Base-by-base conservation (phyloP, 768 basidiomycete species). In the Phanerodontia chrysosporium region DNA sequence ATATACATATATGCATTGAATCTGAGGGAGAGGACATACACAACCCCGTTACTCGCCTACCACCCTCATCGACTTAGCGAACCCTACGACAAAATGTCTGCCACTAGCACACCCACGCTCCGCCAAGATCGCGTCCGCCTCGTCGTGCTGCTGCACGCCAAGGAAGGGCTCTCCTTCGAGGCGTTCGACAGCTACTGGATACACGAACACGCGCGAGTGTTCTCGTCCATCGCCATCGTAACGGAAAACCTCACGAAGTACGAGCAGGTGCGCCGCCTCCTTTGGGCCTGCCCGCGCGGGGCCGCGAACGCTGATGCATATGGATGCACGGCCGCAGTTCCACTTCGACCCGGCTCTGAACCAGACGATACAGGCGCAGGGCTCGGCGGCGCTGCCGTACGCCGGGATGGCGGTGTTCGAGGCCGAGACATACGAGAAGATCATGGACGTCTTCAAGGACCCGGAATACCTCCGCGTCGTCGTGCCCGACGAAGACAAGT, bases 171-270 rank as follows among this genome's bases (percentile, higher is more conserved):
- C 5, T 67, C 70, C 8, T 66, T 64, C 49, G 71, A 74, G 49
- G 69, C 73, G 51, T 74, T 59, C 51, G 58, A 59, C 45, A 51
- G 21, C 5, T 53, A 59, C 39, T 59, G 58, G 58, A 9, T 59
- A 4, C 5, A 25, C 24, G 39, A 52, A 44, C 58, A 59, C 51
- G 10, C 12, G 14, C 45, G 22, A 35, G 36, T 59, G 13, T 59
- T 59, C 27, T 1, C 10, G n/a, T 52, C 58, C 3, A 35, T 59
- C 21, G 58, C 39, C n/a, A 53, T 59, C 22, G 71, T 69, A 25
- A 70, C 73, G 65, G 68, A 58, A 46, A 73, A 74, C 48, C 59
- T 71, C 36, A 63, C 72, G 30, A 73, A 73, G 48, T 74, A 73
- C 57, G 72, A 76, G 54, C 71, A 74, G 69, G 73, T 73, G 30